Evolutionary conservation across 116 monocot genomes (phyloP), one percentile per base, ranked within the genome.

Genomic region (Iris pallida): DNA sequence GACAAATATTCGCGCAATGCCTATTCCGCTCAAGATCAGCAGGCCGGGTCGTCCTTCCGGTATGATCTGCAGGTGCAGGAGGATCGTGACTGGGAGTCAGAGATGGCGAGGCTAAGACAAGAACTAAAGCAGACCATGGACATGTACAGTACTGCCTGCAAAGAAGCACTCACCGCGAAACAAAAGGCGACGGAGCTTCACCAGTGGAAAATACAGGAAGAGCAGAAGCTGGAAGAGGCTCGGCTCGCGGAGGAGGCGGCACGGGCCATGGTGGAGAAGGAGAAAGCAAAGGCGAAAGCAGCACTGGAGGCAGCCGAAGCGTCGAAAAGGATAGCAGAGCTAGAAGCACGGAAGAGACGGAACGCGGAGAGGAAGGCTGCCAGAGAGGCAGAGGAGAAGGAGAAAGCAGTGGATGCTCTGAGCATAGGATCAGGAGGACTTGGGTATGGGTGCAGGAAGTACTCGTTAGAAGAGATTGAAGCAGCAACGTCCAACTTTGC

Each of bases 51-150:
- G n/a, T n/a, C n/a, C n/a, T n/a, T n/a, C n/a, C n/a, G n/a, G n/a
- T n/a, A n/a, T n/a, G n/a, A n/a, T n/a, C n/a, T n/a, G n/a, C n/a
- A n/a, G n/a, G n/a, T n/a, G n/a, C n/a, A n/a, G n/a, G n/a, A n/a
- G 87, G 75, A 78, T 61, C 30, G 3, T 30, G 91, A 92, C n/a
- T 53, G 76, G n/a, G 92, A 88, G 44, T 76, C 81, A 5, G 92
- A 92, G 64, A 80, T 92, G 80, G 82, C 73, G 68, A 82, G 92
- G 55, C 68, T 92, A 53, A 85, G 66, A 69, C 45, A 81, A 44
- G 92, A 92, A 52, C 77, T 88, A 14, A 85, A 85, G 68, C 88
- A 92, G 45, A 92, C 88, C 0, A 85, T 85, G 83, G 88, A 88
- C 64, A 88, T 88, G 92, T 92, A 85, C 74, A 88, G 81, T 53